Evolutionary conservation across 2,329 filamentous ascomycete genomes (phyloP).

Genomic region (Cyphellophora attinorum): DNA sequence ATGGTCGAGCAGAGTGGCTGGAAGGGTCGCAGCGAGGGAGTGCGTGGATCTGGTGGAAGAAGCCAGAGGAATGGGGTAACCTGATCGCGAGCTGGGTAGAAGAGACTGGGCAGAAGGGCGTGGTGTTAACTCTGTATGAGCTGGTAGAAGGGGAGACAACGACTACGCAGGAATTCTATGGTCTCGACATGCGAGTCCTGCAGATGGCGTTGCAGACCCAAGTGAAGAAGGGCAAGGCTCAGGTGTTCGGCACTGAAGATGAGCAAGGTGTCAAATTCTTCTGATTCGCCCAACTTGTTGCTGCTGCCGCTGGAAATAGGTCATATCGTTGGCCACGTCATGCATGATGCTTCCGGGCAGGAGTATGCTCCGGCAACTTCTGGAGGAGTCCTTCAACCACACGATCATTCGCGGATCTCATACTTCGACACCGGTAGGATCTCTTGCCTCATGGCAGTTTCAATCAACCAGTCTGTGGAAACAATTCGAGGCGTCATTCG

Average conservation of each 20-base stretch:
- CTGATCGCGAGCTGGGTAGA: constrained; percentile 74
- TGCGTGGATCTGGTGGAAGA: constrained; percentile 52
- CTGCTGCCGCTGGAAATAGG: no score
- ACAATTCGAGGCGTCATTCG: constrained; percentile 77
- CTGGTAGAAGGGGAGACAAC: constrained; percentile 78
- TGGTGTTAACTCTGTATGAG: constrained; percentile 87
- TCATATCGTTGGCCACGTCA: no score
- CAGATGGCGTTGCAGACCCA: constrained; percentile 69
- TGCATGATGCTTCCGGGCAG: no score
- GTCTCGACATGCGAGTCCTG: constrained; percentile 76
- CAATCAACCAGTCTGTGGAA: constrained; percentile 77
- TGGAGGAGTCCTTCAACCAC: no score
- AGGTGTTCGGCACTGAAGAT: constrained; percentile 84
- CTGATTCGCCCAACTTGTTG: no score
- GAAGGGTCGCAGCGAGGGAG: constrained; percentile 19
- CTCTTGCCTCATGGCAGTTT: constrained; percentile 81
- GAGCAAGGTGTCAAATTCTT: constrained; percentile 96
- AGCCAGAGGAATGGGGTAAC: constrained; percentile 82
- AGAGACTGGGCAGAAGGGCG: constrained; percentile 76
- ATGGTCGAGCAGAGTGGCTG: constrained; percentile 52
- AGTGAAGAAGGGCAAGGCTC: constrained; percentile 83
- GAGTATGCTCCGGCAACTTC: no score
- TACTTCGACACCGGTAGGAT: constrained; percentile 59
- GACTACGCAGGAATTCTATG: constrained; percentile 60
- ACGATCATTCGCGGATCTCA: constrained; percentile 27